Percentiles rank a stretch among this genome's conserved stretches.
Conservation (phyloP, 805 yeast species). For the Schizosaccharomyces japonicus region DNA sequence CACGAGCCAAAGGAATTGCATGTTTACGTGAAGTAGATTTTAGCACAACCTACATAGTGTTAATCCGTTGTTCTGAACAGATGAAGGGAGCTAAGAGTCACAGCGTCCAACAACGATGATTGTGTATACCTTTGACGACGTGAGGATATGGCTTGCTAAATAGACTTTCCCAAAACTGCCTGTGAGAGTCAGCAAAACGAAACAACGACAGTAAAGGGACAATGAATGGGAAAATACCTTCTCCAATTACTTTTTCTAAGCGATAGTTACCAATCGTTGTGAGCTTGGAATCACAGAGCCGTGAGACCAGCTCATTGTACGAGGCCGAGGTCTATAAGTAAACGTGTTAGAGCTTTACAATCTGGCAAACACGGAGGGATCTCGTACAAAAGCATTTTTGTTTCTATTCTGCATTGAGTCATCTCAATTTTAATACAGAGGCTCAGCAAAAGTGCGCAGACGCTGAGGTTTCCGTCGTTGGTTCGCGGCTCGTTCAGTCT, state of each 20-base stretch:
- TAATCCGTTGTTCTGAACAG: not conserved
- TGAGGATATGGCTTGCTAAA: constrained; percentile 52
- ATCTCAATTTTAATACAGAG: too few relatives aligned
- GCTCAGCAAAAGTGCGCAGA: too few relatives aligned
- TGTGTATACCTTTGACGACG: constrained; percentile 31
- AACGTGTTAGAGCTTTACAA: too few relatives aligned
- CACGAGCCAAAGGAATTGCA: constrained; percentile 74
- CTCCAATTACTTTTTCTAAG: constrained; percentile 54
- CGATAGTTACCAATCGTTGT: constrained; percentile 61
- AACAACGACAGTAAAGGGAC: not conserved
- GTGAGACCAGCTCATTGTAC: constrained; percentile 4
- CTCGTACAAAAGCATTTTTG: too few relatives aligned
- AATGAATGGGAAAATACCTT: constrained; percentile 25
- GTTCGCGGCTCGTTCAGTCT: too few relatives aligned
- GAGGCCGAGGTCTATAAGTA: constrained; percentile 4
- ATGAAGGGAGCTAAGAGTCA: not conserved
- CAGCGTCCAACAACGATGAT: not conserved
- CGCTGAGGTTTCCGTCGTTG: too few relatives aligned
- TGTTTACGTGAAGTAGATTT: constrained; percentile 48
- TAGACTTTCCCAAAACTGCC: constrained; percentile 69
- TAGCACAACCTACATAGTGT: constrained; percentile 33
- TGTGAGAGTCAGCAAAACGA: too few relatives aligned
- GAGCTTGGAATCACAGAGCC: constrained; percentile 17
- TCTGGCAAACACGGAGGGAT: too few relatives aligned
- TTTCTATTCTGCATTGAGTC: too few relatives aligned